phyloP scores from a whole-genome alignment of 2,329 filamentous ascomycete species.

The Amesomyces nigricolor region DNA sequence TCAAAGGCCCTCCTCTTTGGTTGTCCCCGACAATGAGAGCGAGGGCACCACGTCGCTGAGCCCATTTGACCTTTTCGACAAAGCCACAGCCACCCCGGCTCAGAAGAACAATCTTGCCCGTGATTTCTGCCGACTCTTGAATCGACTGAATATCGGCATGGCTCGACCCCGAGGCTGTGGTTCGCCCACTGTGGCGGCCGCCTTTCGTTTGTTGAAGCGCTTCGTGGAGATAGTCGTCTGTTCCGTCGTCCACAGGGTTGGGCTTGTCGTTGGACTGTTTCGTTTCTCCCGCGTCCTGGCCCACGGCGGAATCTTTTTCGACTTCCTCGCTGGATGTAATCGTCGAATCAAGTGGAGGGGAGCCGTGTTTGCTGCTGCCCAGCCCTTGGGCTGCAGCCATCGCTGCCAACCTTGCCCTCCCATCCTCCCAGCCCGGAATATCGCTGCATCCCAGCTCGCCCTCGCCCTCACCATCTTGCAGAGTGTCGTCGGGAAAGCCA shows the following conservation, averaged over 20 bases:
- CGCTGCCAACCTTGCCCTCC: constrained; percentile 34
- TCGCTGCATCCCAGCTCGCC: constrained; percentile 94
- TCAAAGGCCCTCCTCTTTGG: constrained; percentile 77
- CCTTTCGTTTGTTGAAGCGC: constrained; percentile 30
- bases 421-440: constrained; percentile 78
- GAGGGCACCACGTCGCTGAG: constrained; percentile 79
- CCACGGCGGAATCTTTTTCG: constrained; percentile 29
- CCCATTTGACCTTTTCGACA: constrained; percentile 95
- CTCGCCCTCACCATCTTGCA: constrained; percentile 59
- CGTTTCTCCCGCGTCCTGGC: constrained; percentile 25
- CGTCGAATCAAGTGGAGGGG: constrained; percentile 30
- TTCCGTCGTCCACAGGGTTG: constrained; percentile 60
- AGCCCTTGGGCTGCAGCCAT: constrained; percentile 40
- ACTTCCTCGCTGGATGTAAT: constrained; percentile 34
- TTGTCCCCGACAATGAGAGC: constrained; percentile 94
- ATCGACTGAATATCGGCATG: constrained; percentile 89
- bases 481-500: constrained; percentile 76
- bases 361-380: constrained; percentile 32
- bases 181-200: constrained; percentile 32
- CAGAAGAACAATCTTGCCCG: constrained; percentile 85
- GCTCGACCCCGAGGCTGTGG: constrained; percentile 34
- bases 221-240: constrained; percentile 76
- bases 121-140: constrained; percentile 87
- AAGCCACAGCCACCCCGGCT: constrained; percentile 94
- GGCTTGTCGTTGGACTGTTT: constrained; percentile 27